phyloP scores from a whole-genome alignment of 2,329 filamentous ascomycete genomes.

The Dendryphion nanum region DNA sequence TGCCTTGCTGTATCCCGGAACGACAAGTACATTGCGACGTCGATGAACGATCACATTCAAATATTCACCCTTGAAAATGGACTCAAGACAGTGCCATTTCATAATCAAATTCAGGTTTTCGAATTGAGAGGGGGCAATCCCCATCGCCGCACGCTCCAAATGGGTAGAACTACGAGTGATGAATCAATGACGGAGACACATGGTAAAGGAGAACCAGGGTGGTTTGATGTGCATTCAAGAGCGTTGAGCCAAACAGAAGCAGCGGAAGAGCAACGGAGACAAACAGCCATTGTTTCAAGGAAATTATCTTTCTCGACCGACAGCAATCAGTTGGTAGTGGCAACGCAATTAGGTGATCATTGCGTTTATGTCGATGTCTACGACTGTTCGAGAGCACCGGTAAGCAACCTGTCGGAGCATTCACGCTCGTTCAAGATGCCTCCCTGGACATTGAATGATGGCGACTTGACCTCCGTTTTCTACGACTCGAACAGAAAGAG shows the following conservation, averaged over 20 bases:
- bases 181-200: conserved; percentile 8
- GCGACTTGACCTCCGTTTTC: conserved; percentile 35
- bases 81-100: conserved; percentile 19
- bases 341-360: conserved; percentile 33
- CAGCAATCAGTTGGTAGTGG: conserved; percentile 30
- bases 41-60: conserved; percentile 20
- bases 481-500: conserved; percentile 28
- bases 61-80: conserved; percentile 18
- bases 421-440: conserved; percentile 25
- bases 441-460: conserved; percentile 34
- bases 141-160: conserved; percentile 17
- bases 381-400: conserved; percentile 23
- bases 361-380: conserved; percentile 27
- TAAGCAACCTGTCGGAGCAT: conserved; percentile 24
- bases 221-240: conserved; percentile 16
- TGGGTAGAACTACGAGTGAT: conserved; percentile 16
- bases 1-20: conserved; percentile 22
- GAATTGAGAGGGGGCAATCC: conserved; percentile 20
- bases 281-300: conserved; percentile 25
- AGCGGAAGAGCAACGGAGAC: conserved; percentile 30
- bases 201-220: conserved; percentile 13
- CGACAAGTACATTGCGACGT: conserved; percentile 19
- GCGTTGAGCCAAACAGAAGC: conserved; percentile 19
- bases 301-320: conserved; percentile 36
- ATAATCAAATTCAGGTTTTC: conserved; percentile 24